These are phyloP conservation scores for Phylloporus sp. DNA, from an alignment of 768 basidiomycete genomes.

Conservation along the genomic window DNA sequence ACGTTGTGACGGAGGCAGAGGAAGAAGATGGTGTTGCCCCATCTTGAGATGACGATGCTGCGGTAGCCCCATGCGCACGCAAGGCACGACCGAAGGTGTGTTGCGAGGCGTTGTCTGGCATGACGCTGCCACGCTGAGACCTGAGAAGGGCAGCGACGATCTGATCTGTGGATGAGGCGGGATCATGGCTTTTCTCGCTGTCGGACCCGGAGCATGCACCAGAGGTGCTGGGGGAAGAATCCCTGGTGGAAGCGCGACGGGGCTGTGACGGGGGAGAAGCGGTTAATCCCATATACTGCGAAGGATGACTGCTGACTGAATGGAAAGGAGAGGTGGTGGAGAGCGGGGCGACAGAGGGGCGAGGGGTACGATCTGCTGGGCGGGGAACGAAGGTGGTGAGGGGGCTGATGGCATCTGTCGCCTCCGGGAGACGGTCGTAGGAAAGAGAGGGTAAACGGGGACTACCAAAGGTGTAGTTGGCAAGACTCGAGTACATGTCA, in stretches of 20 bases:
- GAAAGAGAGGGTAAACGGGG: slow-evolving; percentile 20
- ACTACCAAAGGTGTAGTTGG: slow-evolving; percentile 42
- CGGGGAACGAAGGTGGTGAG: slow-evolving; percentile 24
- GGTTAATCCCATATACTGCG: slow-evolving; percentile 28
- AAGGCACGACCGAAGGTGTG: slow-evolving; percentile 49
- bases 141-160: slow-evolving; percentile 18
- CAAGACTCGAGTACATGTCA: slow-evolving; percentile 37
- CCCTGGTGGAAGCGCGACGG: slow-evolving; percentile 9
- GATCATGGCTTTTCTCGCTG: slow-evolving; percentile 37
- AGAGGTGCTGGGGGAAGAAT: slow-evolving; percentile 7
- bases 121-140: slow-evolving; percentile 23
- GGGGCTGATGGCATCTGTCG: slow-evolving; percentile 33
- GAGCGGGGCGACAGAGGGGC: slow-evolving; percentile 36
- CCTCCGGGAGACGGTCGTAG: slow-evolving; percentile 8
- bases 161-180: slow-evolving; percentile 33
- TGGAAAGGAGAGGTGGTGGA: background rate
- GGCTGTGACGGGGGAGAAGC: slow-evolving; percentile 14
- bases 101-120: slow-evolving; percentile 43
- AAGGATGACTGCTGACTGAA: slow-evolving; percentile 33
- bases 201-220: slow-evolving; percentile 18
- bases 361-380: slow-evolving; percentile 42
- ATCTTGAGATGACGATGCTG: slow-evolving; percentile 22
- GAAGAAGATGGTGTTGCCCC: slow-evolving; percentile 38
- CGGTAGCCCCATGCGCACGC: slow-evolving; percentile 17
- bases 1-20: slow-evolving; percentile 40